These are phyloP conservation scores for Manihot esculenta DNA, from an alignment of 441 rosid genomes.

Conservation along the genomic window DNA sequence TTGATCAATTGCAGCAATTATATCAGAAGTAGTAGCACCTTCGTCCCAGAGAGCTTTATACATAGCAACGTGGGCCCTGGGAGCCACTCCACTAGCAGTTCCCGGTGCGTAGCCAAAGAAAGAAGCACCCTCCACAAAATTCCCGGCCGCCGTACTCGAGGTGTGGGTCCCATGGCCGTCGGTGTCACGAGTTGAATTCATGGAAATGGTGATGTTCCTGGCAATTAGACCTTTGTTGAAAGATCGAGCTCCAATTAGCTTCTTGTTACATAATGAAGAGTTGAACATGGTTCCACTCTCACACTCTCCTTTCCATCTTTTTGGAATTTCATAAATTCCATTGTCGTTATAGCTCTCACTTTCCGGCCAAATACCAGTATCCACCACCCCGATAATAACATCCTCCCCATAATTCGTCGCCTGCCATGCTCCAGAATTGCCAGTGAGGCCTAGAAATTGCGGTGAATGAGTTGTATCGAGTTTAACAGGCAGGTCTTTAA, in stretches of 20 bases:
- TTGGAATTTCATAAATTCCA: conserved; percentile 55
- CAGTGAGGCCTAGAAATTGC: conserved; percentile 54
- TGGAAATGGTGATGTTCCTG: conserved; percentile 37
- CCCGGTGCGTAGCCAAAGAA: conserved; percentile 57
- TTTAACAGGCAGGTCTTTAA: conserved; percentile 39
- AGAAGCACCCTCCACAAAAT: conserved; percentile 55
- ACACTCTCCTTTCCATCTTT: conserved; percentile 69
- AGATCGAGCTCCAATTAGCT: conserved; percentile 72
- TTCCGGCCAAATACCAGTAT: conserved; percentile 87
- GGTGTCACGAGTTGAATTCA: conserved; percentile 72
- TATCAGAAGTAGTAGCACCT: conserved; percentile 58
- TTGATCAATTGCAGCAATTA: conserved; percentile 79
- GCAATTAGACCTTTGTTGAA: conserved; percentile 59
- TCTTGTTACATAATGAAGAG: conserved; percentile 62
- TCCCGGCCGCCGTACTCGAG: conserved; percentile 75
- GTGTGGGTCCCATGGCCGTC: conserved; percentile 87
- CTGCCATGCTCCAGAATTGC: conserved; percentile 43
- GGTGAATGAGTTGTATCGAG: conserved; percentile 65
- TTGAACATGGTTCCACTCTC: conserved; percentile 61
- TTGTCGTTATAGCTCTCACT: conserved; percentile 56
- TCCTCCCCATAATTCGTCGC: conserved; percentile 44
- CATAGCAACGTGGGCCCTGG: conserved; percentile 66
- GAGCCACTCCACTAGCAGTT: conserved; percentile 78
- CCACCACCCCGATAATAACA: conserved; percentile 66
- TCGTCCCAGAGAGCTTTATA: conserved; percentile 68